phyloP scores from a whole-genome alignment of 768 basidiomycete genomes.

The Scleroderma bovista region DNA sequence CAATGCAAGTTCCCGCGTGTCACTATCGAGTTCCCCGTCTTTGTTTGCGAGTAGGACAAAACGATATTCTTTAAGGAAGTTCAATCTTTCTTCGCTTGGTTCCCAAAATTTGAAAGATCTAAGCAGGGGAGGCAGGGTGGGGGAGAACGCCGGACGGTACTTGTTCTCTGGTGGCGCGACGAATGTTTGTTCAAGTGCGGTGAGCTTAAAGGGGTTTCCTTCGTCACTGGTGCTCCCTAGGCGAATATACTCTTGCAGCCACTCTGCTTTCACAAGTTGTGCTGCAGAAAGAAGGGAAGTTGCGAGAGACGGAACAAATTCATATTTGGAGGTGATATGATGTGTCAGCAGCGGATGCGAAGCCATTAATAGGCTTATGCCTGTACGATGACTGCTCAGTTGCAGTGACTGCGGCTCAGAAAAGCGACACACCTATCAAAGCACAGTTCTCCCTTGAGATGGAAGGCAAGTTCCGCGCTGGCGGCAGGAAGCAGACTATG shows the following conservation, averaged over 20 bases:
- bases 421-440: conserved; percentile 42
- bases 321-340: conserved; percentile 50
- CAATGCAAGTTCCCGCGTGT: conserved; percentile 48
- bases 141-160: conserved; percentile 54
- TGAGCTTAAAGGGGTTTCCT: conserved; percentile 27
- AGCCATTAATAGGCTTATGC: conserved; percentile 49
- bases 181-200: conserved; percentile 48
- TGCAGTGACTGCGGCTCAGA: not conserved
- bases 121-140: conserved; percentile 41
- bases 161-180: conserved; percentile 46
- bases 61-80: conserved; percentile 46
- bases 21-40: conserved; percentile 41
- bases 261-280: conserved; percentile 59
- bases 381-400: conserved; percentile 26
- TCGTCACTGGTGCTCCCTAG: conserved; percentile 37
- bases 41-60: conserved; percentile 61
- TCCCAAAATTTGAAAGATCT: conserved; percentile 59
- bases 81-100: conserved; percentile 56
- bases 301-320: conserved; percentile 45
- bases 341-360: conserved; percentile 51
- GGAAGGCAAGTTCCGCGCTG: conserved; percentile 30
- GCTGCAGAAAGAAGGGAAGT: conserved; percentile 55
- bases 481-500: conserved; percentile 44
- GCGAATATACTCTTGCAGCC: conserved; percentile 58
- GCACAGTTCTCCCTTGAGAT: conserved; percentile 41